phyloP scores from a whole-genome alignment of 2,329 filamentous ascomycete species.

The Trichophaea hybrida region DNA sequence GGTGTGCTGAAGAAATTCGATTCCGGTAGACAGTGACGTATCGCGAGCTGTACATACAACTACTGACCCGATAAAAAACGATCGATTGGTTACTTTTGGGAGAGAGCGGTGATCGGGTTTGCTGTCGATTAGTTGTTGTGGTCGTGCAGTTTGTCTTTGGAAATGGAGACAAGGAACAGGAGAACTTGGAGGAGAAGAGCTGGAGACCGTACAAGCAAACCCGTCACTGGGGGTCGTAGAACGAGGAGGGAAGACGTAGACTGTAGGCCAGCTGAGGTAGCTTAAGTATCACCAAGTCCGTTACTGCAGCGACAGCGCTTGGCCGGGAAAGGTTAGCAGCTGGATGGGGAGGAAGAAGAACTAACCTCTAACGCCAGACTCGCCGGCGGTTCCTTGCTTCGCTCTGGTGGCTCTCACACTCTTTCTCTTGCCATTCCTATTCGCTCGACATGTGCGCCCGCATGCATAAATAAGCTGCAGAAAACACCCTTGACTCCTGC shows the following conservation, averaged over 20 bases:
- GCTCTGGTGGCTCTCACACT: too few species aligned
- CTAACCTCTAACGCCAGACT: too few species aligned
- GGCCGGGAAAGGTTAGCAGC: conserved; percentile 3
- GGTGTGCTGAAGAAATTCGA: background rate
- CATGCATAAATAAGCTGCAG: too few species aligned
- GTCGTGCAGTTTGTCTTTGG: background rate
- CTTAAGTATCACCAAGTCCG: conserved; percentile 21
- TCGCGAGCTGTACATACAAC: background rate
- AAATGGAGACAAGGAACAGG: background rate
- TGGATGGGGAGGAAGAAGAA: background rate
- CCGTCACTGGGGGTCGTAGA: conserved; percentile 17
- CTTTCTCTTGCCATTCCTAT: too few species aligned
- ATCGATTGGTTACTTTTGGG: too few species aligned
- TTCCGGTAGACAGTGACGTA: background rate
- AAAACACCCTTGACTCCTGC: too few species aligned
- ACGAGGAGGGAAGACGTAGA: conserved; percentile 32
- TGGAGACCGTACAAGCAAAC: background rate
- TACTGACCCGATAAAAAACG: background rate
- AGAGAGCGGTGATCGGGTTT: conserved; percentile 29
- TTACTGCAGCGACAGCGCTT: conserved; percentile 24
- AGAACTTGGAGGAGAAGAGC: background rate
- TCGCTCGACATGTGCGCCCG: too few species aligned
- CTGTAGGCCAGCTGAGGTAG: conserved; percentile 1
- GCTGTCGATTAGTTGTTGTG: background rate
- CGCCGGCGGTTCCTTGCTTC: too few species aligned